A percentile compares a stretch with the other conserved stretches of the same genome.
phyloP scores from a whole-genome alignment of 2,329 filamentous ascomycete genomes.

The Gnomoniopsis smithogilvyi region DNA sequence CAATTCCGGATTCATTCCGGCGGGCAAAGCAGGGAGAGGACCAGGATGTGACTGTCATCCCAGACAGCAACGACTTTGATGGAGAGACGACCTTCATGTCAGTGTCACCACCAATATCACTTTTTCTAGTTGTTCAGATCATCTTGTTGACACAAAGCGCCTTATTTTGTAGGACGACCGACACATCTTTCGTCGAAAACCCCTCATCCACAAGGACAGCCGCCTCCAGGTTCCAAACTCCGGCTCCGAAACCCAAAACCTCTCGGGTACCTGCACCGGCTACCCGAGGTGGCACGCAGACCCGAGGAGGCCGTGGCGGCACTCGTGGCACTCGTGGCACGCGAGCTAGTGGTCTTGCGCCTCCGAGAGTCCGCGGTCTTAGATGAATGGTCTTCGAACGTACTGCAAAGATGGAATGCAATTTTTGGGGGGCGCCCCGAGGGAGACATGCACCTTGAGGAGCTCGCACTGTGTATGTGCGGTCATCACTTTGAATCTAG shows the following conservation, averaged over 20 bases:
- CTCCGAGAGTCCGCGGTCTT: constrained; percentile 43
- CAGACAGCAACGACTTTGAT: constrained; percentile 39
- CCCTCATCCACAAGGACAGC: constrained; percentile 57
- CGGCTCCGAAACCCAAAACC: constrained; percentile 34
- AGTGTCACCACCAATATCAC: constrained; percentile 29
- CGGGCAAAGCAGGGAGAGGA: constrained; percentile 59
- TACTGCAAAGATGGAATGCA: not conserved
- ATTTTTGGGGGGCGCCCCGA: too few species aligned
- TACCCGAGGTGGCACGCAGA: constrained; percentile 37
- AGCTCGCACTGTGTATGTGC: too few species aligned
- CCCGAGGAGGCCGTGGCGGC: constrained; percentile 34
- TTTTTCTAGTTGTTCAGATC: not conserved
- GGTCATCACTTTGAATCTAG: too few species aligned
- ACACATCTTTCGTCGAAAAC: constrained; percentile 88
- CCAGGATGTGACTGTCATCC: constrained; percentile 27
- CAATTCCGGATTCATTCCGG: constrained; percentile 78
- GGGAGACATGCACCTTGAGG: too few species aligned
- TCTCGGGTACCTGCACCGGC: constrained; percentile 46
- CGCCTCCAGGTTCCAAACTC: constrained; percentile 41
- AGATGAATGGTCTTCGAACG: constrained; percentile 30
- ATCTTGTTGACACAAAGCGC: constrained; percentile 15
- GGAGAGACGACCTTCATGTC: constrained; percentile 83
- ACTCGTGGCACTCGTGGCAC: constrained; percentile 28
- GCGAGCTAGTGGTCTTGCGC: constrained; percentile 43
- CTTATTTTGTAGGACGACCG: constrained; percentile 65